These are phyloP conservation scores for Vaccinium myrtillus DNA, from an alignment of 148 eudicot species.

Conservation along the genomic window DNA sequence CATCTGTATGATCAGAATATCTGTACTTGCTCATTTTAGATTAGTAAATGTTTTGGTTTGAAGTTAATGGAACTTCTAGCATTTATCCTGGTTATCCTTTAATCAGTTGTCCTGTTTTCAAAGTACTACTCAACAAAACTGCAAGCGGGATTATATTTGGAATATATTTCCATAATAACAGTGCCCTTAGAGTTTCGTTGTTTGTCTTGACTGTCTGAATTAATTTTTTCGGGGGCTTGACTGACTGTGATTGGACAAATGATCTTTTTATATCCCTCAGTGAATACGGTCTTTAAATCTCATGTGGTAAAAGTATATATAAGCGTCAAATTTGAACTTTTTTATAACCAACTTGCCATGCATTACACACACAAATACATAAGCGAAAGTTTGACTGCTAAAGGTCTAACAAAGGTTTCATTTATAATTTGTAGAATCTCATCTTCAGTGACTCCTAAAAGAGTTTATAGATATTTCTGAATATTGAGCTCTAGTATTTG, in stretches of 20 bases:
- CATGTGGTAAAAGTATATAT: not conserved
- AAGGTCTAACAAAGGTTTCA: not conserved
- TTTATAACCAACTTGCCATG: not conserved
- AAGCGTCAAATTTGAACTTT: not conserved
- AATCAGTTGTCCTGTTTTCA: not conserved
- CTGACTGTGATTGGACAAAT: not conserved
- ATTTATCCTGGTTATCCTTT: not conserved
- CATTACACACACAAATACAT: not conserved
- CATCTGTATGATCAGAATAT: not conserved
- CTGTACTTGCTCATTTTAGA: not conserved
- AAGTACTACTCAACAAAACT: not conserved
- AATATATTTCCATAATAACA: not conserved
- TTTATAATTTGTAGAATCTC: not conserved
- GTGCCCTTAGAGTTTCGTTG: not conserved
- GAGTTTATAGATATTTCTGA: not conserved
- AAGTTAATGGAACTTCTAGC: not conserved
- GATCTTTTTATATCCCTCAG: not conserved
- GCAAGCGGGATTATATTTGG: not conserved
- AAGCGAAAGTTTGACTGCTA: not conserved
- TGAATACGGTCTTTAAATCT: not conserved
- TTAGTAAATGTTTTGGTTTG: not conserved
- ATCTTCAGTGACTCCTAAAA: not conserved
- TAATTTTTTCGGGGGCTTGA: not conserved
- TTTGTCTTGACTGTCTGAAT: not conserved
- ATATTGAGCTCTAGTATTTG: slow-evolving; percentile 9